Evolutionary conservation across 768 basidiomycete genomes (phyloP), one percentile per base, ranked within the genome.

Genomic region (Tremella fuciformis): DNA sequence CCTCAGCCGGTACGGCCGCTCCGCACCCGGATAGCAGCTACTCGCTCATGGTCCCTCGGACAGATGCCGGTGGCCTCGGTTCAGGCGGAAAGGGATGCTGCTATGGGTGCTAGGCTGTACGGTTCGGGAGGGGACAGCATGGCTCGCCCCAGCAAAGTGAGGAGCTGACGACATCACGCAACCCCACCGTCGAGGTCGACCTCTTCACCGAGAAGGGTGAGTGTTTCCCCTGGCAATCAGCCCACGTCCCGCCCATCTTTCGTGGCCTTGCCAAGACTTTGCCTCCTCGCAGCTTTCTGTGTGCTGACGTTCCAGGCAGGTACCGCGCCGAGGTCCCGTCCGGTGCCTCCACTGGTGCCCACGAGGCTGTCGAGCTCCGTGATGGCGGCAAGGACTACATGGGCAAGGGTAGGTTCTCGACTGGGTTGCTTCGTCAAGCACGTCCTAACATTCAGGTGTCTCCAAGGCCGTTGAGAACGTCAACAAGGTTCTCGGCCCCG

Each of bases 351-450:
- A 98, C 96, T 53, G 96, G 96, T 82, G 81, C 89, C 66, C 91
- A 99, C 78, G 96, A 99, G 80, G 96, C 96, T 63, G 91, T 97
- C 67, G 96, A 99, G 81, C 88, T 99, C 79, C 91, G 96, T 69
- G 96, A 99, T 79, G 88, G 87, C 64, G 93, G 91, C 82, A 96
- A 96, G 80, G 84, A 85, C 72, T 99, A 96, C 77, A 84, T 96
- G 69, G 96, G 96, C 74, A 99, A 98, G 83, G 94, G 94, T 88
- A 71, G 60, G 84, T 56, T 24, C 29, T 42, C 26, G 57, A 25
- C 58, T 46, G 24, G 40, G 48, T 44, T 60, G 13, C 34, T 52
- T 18, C 25, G 44, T 48, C 18, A 49, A 13, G n/a, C 24, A 19
- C n/a, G 18, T 55, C n/a, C 29, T n/a, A n/a, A n/a, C n/a, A n/a